A percentile compares a stretch with the other conserved stretches of the same genome.
Conservation (phyloP, 192 early-diverging fungal genomes). For the Funneliformis geosporum region DNA sequence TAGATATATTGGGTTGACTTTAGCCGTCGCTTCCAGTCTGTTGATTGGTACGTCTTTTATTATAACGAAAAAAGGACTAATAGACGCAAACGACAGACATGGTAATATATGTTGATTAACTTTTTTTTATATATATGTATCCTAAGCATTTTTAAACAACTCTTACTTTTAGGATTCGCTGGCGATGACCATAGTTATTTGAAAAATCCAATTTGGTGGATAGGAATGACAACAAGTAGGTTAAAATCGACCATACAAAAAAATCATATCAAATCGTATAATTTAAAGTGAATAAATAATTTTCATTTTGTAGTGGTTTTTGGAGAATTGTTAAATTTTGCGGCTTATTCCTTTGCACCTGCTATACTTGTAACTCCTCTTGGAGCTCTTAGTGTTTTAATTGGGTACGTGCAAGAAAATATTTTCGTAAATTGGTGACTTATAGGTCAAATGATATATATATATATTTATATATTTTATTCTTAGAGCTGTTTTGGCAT, state of each 20-base stretch:
- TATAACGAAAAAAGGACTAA: constrained; percentile 91
- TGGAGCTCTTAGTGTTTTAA: constrained; percentile 87
- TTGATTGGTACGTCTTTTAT: constrained; percentile 93
- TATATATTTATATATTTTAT: background rate
- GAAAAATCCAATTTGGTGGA: constrained; percentile 88
- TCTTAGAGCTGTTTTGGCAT: constrained; percentile 77
- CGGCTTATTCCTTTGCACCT: constrained; percentile 93
- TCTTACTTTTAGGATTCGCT: constrained; percentile 45
- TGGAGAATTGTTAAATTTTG: constrained; percentile 93
- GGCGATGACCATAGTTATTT: constrained; percentile 81
- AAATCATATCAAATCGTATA: constrained; percentile 22
- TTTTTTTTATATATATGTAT: constrained; percentile 28
- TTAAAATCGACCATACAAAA: background rate
- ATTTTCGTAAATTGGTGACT: background rate
- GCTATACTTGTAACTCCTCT: constrained; percentile 95
- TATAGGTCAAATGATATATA: background rate
- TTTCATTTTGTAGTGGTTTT: constrained; percentile 68
- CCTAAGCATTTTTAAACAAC: background rate
- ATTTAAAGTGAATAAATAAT: background rate
- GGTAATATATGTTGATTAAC: constrained; percentile 35
- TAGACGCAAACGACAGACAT: constrained; percentile 70
- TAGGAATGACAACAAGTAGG: constrained; percentile 82
- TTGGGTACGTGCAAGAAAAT: constrained; percentile 54
- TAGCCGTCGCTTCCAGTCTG: constrained; percentile 85
- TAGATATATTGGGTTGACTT: constrained; percentile 83